A percentile compares a stretch with the other conserved stretches of the same genome.
Evolutionary conservation across 2,329 filamentous ascomycete genomes (phyloP).

Genomic region (Trichophyton mentagrophytes): DNA sequence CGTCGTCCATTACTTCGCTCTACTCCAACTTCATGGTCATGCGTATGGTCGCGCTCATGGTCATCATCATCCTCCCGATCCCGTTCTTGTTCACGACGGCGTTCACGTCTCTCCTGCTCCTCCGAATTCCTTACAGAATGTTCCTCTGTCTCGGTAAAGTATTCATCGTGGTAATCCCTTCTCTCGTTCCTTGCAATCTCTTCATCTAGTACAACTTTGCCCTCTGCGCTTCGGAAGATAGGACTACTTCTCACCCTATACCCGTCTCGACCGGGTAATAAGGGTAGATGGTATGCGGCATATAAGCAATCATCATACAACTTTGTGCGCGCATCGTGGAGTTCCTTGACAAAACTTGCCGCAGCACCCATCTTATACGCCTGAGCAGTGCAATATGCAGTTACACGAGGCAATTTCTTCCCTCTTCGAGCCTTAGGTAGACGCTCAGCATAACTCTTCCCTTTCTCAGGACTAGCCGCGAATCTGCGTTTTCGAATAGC

Average conservation of each 20-base stretch:
- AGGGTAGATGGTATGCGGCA: constrained; percentile 81
- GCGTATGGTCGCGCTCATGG: constrained; percentile 16
- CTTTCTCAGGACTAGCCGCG: constrained; percentile 33
- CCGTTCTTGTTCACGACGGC: neutral
- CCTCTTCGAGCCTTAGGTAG: constrained; percentile 76
- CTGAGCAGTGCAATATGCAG: constrained; percentile 91
- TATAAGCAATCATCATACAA: constrained; percentile 97
- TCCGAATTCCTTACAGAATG: constrained; percentile 32
- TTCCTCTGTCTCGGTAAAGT: constrained; percentile 54
- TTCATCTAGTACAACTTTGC: constrained; percentile 82
- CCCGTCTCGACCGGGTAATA: constrained; percentile 73
- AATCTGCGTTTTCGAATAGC: constrained; percentile 42
- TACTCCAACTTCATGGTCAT: constrained; percentile 21
- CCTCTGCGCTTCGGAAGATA: constrained; percentile 81
- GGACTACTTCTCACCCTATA: constrained; percentile 83
- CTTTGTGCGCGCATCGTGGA: constrained; percentile 84
- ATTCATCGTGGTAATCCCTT: constrained; percentile 80
- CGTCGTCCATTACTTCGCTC: constrained; percentile 8
- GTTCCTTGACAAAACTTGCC: constrained; percentile 76
- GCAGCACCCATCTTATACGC: constrained; percentile 80
- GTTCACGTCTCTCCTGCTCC: constrained; percentile 12
- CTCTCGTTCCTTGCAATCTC: constrained; percentile 91
- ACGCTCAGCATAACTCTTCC: constrained; percentile 90
- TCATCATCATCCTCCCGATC: constrained; percentile 3
- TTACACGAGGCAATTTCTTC: constrained; percentile 78